Base-by-base conservation (phyloP, 2,329 filamentous ascomycete species). In the Clonostachys rosea region DNA sequence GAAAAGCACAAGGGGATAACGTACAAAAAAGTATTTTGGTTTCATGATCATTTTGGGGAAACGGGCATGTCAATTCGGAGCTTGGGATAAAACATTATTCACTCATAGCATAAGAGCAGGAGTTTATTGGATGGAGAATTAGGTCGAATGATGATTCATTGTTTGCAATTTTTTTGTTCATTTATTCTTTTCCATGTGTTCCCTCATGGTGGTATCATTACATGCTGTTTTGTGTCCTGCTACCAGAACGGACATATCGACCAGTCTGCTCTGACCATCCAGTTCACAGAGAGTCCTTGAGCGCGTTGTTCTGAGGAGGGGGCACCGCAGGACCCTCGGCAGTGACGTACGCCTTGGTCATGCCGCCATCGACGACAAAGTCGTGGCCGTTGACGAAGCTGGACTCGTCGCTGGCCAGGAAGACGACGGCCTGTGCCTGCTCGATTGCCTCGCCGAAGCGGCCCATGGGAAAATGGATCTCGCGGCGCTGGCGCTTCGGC, bases 371-470 rank as follows among this genome's bases (percentile, higher is more conserved):
- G 24, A 97, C 91, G 5, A 95, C 86, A 71, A 97, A 95, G 64
- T 97, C 94, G 49, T 83, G 86, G 11, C 88, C 91, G 54, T 94
- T 95, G 60, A 95, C 87, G 59, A 95, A 95, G 73, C 87, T 89
- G 60, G 86, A 84, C 74, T 95, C 90, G 56, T 95, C 90, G 54
- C 85, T 91, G 9, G 90, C 90, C 50, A 95, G 69, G 72, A 95
- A 95, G 8, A 96, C 63, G 1, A 95, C 91, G 7, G 89, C 91
- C 53, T 95, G 87, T 0, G 91, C 91, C 73, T 95, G 91, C 75
- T 96, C 91, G 50, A 96, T 73, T n/a, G 91, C 89, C 75, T 96
- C 91, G 44, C 91, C 91, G 60, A 96, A 96, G 12, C 91, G 82
- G 40, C 91, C 91, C 8, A 79, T 81, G 6, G 91, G 91, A 76